A percentile compares a stretch with the other conserved stretches of the same genome.
phyloP scores from a whole-genome alignment of 2,329 filamentous ascomycete species.

The Fusarium lyarnte region DNA sequence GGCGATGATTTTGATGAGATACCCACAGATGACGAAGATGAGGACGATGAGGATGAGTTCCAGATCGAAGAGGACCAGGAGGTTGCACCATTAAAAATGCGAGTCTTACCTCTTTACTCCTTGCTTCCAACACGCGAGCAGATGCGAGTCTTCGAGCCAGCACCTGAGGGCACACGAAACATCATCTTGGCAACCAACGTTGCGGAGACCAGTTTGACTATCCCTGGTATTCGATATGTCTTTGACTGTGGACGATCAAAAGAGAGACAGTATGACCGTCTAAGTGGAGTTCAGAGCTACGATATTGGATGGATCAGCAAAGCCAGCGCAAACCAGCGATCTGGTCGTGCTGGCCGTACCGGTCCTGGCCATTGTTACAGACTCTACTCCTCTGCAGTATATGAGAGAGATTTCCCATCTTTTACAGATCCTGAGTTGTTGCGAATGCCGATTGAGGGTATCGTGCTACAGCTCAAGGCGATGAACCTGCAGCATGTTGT shows the following conservation, averaged over 20 bases:
- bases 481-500: constrained; percentile 92
- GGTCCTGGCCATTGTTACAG: constrained; percentile 96
- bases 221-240: constrained; percentile 93
- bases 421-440: constrained; percentile 90
- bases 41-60: constrained; percentile 72
- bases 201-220: constrained; percentile 95
- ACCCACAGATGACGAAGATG: constrained; percentile 66
- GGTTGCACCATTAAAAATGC: constrained; percentile 75
- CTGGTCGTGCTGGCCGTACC: constrained; percentile 93
- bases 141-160: constrained; percentile 85
- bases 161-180: constrained; percentile 82
- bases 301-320: constrained; percentile 98
- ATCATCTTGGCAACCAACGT: constrained; percentile 96
- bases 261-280: constrained; percentile 87
- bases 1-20: constrained; percentile 70
- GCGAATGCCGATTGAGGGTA: constrained; percentile 89
- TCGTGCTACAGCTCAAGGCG: constrained; percentile 92
- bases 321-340: constrained; percentile 89
- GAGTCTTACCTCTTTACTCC: constrained; percentile 94
- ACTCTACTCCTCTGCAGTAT: constrained; percentile 93
- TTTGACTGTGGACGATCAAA: constrained; percentile 95
- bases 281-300: constrained; percentile 93
- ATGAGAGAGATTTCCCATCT: constrained; percentile 85
- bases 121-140: constrained; percentile 91
- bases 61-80: constrained; percentile 71